Evolutionary conservation across 129 eudicot genomes (phyloP).

Genomic region (Solidago caesia): DNA sequence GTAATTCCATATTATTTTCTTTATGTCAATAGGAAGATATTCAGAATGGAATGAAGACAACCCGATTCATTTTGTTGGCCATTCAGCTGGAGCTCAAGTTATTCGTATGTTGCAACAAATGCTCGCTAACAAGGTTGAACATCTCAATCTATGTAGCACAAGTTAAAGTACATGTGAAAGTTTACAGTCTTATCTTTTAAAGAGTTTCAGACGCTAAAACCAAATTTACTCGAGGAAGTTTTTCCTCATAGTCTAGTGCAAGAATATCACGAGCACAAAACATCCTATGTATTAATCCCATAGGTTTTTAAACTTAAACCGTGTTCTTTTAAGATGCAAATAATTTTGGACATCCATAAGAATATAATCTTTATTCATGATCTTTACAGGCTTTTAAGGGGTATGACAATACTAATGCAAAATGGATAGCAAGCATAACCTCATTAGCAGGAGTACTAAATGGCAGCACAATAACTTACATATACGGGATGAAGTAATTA

Average conservation of each 20-base stretch:
- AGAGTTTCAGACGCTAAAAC: neutral
- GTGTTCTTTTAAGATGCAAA: neutral
- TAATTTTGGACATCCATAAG: neutral
- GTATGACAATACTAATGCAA: slow-evolving; percentile 52
- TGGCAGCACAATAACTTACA: slow-evolving; percentile 73
- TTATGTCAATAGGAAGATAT: slow-evolving; percentile 49
- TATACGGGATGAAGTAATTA: slow-evolving; percentile 81
- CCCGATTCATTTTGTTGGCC: slow-evolving; percentile 88
- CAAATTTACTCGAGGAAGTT: neutral
- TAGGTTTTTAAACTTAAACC: neutral
- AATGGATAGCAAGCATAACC: slow-evolving; percentile 76
- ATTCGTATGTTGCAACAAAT: slow-evolving; percentile 77
- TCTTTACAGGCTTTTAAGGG: slow-evolving; percentile 66
- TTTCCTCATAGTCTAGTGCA: too few relatives aligned
- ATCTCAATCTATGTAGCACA: neutral
- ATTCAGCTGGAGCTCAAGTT: slow-evolving; percentile 87
- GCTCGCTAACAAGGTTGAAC: slow-evolving; percentile 73
- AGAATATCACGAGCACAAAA: neutral
- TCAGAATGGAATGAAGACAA: slow-evolving; percentile 86
- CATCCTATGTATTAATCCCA: neutral
- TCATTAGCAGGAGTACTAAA: slow-evolving; percentile 79
- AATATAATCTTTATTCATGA: neutral
- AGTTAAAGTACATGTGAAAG: neutral
- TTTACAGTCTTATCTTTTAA: neutral
- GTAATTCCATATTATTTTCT: neutral